phyloP scores from a whole-genome alignment of 768 basidiomycete genomes.

The Amanita pseudoporphyria region DNA sequence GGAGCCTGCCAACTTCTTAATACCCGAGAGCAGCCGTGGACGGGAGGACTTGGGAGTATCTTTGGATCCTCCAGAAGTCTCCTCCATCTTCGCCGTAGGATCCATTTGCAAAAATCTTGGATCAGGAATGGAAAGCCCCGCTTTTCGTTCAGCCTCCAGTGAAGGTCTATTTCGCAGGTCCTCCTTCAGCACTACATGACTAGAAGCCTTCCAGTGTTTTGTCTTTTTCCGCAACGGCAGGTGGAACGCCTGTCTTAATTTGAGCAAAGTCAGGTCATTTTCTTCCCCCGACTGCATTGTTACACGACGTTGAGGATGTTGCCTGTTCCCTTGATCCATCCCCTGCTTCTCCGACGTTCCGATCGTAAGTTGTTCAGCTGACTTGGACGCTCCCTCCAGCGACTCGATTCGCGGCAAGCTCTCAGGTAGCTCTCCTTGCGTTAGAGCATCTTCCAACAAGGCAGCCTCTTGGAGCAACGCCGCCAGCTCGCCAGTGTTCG shows the following conservation, averaged over 20 bases:
- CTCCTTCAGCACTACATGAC: conserved; percentile 8
- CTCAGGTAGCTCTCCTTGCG: conserved; percentile 37
- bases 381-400: conserved; percentile 5
- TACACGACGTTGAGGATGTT: not conserved
- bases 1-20: not conserved
- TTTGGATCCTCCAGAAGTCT: not conserved
- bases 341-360: not conserved
- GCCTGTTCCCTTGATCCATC: not conserved
- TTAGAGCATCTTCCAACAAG: conserved; percentile 43
- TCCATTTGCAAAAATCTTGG: not conserved
- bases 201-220: conserved; percentile 17
- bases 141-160: conserved; percentile 1
- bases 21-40: not conserved
- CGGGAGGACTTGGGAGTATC: not conserved
- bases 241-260: conserved; percentile 25
- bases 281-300: conserved; percentile 12
- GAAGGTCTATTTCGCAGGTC: conserved; percentile 3
- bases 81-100: not conserved
- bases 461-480: conserved; percentile 49
- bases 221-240: conserved; percentile 17
- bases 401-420: conserved; percentile 8
- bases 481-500: conserved; percentile 43
- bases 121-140: not conserved
- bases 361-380: conserved; percentile 7
- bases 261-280: conserved; percentile 19